A percentile compares a stretch with the other conserved stretches of the same genome.
Conservation (phyloP, 805 yeast species). For the Suhomyces canberraensis region DNA sequence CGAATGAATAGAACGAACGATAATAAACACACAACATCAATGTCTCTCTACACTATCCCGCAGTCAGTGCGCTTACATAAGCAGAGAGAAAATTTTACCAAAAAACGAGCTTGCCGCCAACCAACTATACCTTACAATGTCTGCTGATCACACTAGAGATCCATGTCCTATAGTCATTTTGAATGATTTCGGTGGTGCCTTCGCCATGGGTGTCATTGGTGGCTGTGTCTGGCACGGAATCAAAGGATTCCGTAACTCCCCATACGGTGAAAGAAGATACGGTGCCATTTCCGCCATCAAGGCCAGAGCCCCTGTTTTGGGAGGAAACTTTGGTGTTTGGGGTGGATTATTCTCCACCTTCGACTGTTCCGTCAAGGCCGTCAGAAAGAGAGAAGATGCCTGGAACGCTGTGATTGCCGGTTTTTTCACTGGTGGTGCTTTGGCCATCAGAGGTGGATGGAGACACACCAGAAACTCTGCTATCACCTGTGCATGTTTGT, state of each 20-base stretch:
- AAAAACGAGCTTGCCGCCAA: background rate
- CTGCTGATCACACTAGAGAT: constrained; percentile 97
- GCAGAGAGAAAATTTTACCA: background rate
- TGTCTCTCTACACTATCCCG: background rate
- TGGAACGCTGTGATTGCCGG: constrained; percentile 98
- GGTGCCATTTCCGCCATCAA: constrained; percentile 90
- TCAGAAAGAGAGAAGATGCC: constrained; percentile 97
- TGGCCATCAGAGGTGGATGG: constrained; percentile 99
- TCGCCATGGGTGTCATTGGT: constrained; percentile 98
- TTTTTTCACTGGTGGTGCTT: constrained; percentile 95
- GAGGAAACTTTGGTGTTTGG: constrained; percentile 99
- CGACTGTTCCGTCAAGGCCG: constrained; percentile 93
- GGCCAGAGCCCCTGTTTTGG: constrained; percentile 96
- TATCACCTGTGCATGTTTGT: constrained; percentile 92
- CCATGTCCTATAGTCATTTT: constrained; percentile 97
- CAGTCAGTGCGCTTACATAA: background rate
- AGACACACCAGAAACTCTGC: constrained; percentile 95
- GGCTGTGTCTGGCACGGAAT: constrained; percentile 99
- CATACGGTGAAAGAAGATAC: constrained; percentile 88
- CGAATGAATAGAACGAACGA: no score
- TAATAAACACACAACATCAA: no score
- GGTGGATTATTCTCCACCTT: constrained; percentile 96
- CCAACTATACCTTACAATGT: constrained; percentile 42
- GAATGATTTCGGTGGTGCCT: constrained; percentile 98
- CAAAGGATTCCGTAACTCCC: constrained; percentile 97